Conservation (phyloP, 306 rosid species). For the Neltuma alba region DNA sequence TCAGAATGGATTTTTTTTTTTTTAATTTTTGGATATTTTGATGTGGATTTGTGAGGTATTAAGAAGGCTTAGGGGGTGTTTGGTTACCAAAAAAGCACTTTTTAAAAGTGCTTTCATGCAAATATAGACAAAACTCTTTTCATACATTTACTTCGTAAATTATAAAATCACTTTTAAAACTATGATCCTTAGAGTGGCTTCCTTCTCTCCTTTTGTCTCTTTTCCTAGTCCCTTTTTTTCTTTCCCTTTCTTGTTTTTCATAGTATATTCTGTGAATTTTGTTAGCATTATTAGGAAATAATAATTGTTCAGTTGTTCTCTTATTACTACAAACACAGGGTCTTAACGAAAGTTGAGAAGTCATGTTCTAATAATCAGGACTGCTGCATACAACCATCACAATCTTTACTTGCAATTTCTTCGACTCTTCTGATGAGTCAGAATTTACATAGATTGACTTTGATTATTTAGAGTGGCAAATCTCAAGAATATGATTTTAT, state of each 20-base stretch:
- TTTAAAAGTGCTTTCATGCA: no score
- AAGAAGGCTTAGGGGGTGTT: no score
- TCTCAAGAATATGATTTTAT: neutral
- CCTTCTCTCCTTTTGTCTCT: neutral
- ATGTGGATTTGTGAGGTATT: neutral
- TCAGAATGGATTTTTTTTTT: neutral
- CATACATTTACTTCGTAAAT: no score
- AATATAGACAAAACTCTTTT: no score
- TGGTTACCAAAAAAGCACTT: no score
- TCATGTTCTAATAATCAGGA: neutral
- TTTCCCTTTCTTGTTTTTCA: neutral
- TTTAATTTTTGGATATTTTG: neutral
- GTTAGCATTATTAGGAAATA: neutral
- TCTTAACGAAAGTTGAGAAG: conserved; percentile 22
- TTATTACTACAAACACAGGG: neutral
- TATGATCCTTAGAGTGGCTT: no score
- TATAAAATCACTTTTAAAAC: no score
- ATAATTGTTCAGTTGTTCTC: neutral
- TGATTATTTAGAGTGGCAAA: neutral
- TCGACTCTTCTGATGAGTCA: neutral
- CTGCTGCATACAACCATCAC: neutral
- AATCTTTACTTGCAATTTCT: neutral
- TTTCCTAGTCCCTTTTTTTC: neutral
- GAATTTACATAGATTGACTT: neutral
- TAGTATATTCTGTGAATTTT: neutral